Percentiles rank a stretch among this genome's conserved stretches.
These are phyloP conservation scores for Ascochyta koolunga DNA, from an alignment of 2,329 filamentous ascomycete species.

Conservation along the genomic window DNA sequence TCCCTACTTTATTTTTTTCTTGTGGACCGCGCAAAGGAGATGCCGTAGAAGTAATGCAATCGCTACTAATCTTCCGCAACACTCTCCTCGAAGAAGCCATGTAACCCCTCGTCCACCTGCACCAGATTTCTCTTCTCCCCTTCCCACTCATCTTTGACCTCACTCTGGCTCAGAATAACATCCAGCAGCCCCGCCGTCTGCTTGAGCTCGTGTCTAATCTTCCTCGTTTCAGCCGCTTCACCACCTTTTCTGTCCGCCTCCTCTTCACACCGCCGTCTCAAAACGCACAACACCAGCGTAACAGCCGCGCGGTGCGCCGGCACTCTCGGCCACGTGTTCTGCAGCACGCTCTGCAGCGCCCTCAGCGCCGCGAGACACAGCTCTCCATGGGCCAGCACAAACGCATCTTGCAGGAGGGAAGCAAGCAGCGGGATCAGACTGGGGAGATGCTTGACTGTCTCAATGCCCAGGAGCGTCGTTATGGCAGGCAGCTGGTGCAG, in stretches of 20 bases:
- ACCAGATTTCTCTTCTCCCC: constrained; percentile 23
- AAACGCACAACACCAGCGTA: constrained; percentile 60
- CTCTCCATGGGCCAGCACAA: constrained; percentile 62
- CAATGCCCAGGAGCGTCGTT: constrained; percentile 64
- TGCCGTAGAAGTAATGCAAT: too few relatives aligned
- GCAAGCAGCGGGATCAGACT: constrained; percentile 71
- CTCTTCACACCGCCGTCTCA: constrained; percentile 42
- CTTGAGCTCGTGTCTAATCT: constrained; percentile 22
- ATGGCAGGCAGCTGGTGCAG: constrained; percentile 58
- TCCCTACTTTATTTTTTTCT: not conserved
- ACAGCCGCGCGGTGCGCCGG: constrained; percentile 67
- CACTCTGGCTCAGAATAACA: constrained; percentile 25
- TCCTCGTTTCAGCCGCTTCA: constrained; percentile 11
- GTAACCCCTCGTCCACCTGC: constrained; percentile 6
- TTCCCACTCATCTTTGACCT: constrained; percentile 20
- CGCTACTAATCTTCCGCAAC: too few relatives aligned
- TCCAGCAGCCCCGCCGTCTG: constrained; percentile 38
- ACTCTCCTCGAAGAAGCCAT: constrained; percentile 16
- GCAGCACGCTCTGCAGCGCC: constrained; percentile 63
- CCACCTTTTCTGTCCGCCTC: constrained; percentile 16
- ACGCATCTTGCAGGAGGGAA: constrained; percentile 70
- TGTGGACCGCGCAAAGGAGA: too few relatives aligned
- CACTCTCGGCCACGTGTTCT: constrained; percentile 73
- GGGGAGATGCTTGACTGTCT: constrained; percentile 71
- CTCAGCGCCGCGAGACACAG: constrained; percentile 61